These are phyloP conservation scores for Rutstroemia sp. DNA, from an alignment of 2,329 filamentous ascomycete species.

Conservation along the genomic window DNA sequence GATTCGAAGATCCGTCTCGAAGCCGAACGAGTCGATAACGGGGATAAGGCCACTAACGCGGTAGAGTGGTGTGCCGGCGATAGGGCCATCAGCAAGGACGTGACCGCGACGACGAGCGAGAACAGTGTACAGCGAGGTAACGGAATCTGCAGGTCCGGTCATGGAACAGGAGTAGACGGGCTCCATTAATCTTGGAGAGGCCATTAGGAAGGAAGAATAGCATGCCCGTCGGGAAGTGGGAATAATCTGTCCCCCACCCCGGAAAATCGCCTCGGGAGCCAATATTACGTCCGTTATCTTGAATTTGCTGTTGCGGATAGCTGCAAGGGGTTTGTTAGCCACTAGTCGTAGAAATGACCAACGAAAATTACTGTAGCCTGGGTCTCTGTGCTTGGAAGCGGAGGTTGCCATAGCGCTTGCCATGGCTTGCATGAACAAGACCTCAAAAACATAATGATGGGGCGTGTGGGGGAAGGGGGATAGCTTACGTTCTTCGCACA, in stretches of 20 bases:
- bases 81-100: constrained; percentile 86
- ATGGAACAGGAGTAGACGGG: constrained; percentile 89
- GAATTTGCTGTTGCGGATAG: constrained; percentile 97
- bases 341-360: constrained; percentile 13
- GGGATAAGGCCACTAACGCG: constrained; percentile 85
- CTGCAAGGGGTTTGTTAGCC: constrained; percentile 38
- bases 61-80: constrained; percentile 91
- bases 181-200: constrained; percentile 92
- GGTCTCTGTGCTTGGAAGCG: not conserved
- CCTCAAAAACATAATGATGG: not conserved
- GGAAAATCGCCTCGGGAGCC: constrained; percentile 84
- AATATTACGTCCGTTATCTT: constrained; percentile 86
- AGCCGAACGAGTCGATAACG: constrained; percentile 95
- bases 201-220: constrained; percentile 96
- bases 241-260: constrained; percentile 95
- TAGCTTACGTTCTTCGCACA: constrained; percentile 91
- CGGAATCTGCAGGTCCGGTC: constrained; percentile 84
- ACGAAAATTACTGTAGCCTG: constrained; percentile 9
- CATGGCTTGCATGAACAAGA: not conserved
- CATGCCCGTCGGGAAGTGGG: constrained; percentile 87
- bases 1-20: constrained; percentile 94
- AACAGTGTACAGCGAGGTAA: constrained; percentile 85
- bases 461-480: constrained; percentile 1
- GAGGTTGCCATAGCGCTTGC: constrained; percentile 4
- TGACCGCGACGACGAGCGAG: constrained; percentile 83